These are phyloP conservation scores for Hypoxylon lienhwacheense DNA, from an alignment of 495 filamentous ascomycete species.

Conservation along the genomic window DNA sequence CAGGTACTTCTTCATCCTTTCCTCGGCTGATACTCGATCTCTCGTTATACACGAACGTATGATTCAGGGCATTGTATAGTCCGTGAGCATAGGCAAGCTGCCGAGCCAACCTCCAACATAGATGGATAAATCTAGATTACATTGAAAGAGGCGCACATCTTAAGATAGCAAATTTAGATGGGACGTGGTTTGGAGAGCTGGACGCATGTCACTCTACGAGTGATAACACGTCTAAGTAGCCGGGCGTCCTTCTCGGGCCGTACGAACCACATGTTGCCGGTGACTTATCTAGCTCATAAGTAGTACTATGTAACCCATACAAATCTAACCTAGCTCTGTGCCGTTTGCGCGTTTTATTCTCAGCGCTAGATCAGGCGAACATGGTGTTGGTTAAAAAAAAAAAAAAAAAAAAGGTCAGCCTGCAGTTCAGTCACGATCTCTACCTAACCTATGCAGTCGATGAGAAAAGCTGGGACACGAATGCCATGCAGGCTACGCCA, in stretches of 20 bases:
- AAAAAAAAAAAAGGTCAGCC: too few relatives aligned
- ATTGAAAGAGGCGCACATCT: background rate
- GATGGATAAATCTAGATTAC: too few relatives aligned
- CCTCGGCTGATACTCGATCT: background rate
- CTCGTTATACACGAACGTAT: background rate
- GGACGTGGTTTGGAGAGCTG: background rate
- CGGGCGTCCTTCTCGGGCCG: background rate
- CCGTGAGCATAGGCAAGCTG: too few relatives aligned
- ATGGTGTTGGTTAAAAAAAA: too few relatives aligned
- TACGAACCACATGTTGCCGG: conserved; percentile 2
- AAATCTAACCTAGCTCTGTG: background rate
- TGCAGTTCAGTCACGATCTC: too few relatives aligned
- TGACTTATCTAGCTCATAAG: background rate
- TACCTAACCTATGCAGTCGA: too few relatives aligned
- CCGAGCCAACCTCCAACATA: too few relatives aligned
- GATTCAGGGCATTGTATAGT: background rate
- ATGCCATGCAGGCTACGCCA: too few relatives aligned
- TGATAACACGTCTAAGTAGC: background rate
- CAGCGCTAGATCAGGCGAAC: too few relatives aligned
- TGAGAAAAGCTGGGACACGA: too few relatives aligned
- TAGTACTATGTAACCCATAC: background rate
- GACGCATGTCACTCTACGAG: background rate
- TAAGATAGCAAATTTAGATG: background rate
- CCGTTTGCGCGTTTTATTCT: too few relatives aligned
- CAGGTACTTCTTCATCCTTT: conserved; percentile 6